Evolutionary conservation across 2,329 filamentous ascomycete species (phyloP).

Genomic region (Aureobasidium pullulans): DNA sequence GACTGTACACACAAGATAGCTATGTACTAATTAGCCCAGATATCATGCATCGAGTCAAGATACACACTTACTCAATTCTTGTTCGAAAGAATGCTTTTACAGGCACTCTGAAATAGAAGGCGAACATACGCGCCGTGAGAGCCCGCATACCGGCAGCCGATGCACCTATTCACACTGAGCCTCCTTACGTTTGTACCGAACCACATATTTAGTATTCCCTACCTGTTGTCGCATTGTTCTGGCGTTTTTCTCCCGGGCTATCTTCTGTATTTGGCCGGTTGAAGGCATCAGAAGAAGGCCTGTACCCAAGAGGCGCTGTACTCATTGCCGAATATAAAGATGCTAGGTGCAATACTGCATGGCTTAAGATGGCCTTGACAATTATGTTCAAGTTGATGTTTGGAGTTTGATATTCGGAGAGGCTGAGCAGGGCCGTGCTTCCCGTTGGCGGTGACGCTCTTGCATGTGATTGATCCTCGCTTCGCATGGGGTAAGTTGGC

Average conservation of each 20-base stretch:
- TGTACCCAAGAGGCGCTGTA: background rate
- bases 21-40: background rate
- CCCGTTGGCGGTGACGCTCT: background rate
- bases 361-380: background rate
- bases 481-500: background rate
- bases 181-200: background rate
- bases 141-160: constrained; percentile 80
- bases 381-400: background rate
- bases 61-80: constrained; percentile 66
- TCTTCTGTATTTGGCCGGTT: background rate
- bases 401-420: background rate
- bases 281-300: constrained; percentile 1
- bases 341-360: background rate
- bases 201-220: background rate
- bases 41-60: background rate
- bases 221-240: constrained; percentile 58
- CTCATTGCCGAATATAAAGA: background rate
- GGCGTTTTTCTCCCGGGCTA: constrained; percentile 34
- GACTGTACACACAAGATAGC: background rate
- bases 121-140: constrained; percentile 71
- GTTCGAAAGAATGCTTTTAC: constrained; percentile 90
- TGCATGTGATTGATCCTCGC: constrained; percentile 4
- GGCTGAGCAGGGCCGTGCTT: background rate
- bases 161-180: constrained; percentile 34
- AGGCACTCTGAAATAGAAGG: constrained; percentile 87